Evolutionary conservation across 176 grass and related monocot species (phyloP).

Genomic region (Aegilops speltoides): DNA sequence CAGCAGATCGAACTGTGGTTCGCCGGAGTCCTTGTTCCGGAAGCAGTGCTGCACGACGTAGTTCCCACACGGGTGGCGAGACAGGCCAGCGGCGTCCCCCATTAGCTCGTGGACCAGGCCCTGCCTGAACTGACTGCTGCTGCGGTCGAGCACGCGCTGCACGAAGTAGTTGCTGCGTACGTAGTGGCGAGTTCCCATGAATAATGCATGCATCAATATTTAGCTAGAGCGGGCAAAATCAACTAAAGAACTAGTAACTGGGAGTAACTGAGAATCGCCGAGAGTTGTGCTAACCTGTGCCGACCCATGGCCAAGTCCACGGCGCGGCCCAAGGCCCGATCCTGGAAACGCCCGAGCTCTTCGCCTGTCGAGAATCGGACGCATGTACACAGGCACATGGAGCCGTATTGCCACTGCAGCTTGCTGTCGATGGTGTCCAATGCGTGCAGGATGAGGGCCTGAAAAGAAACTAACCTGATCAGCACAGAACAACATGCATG

Average conservation of each 20-base stretch:
- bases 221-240: too few species aligned
- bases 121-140: not conserved
- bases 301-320: not conserved
- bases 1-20: not conserved
- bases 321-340: not conserved
- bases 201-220: too few species aligned
- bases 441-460: too few species aligned
- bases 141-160: not conserved
- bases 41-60: slow-evolving; percentile 31
- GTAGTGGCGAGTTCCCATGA: too few species aligned
- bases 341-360: not conserved
- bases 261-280: too few species aligned
- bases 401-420: not conserved
- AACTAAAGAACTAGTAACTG: too few species aligned
- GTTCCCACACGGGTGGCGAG: slow-evolving; percentile 16
- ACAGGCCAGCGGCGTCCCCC: not conserved
- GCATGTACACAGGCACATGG: not conserved
- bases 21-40: not conserved
- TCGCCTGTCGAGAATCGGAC: not conserved
- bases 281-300: not conserved
- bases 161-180: slow-evolving; percentile 20
- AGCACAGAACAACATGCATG: too few species aligned
- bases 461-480: too few species aligned
- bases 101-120: not conserved
- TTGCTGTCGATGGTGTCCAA: not conserved